Conservation (phyloP, 2,329 filamentous ascomycete genomes). For the Calonectria naviculata region DNA sequence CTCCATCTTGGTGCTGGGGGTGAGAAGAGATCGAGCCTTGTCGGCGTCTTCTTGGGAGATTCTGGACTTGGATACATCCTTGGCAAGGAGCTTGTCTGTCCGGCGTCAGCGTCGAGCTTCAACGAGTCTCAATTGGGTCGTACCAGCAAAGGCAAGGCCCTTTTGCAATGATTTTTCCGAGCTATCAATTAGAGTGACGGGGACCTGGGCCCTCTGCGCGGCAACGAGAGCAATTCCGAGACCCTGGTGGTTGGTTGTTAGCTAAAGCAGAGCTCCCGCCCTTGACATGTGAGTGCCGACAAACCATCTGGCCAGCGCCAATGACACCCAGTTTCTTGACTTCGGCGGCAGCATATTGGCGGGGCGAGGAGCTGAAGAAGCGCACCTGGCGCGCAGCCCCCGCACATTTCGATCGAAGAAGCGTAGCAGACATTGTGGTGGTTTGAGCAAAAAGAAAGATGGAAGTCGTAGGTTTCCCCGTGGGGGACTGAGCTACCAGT, state of each 20-base stretch:
- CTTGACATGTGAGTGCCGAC: conserved; percentile 53
- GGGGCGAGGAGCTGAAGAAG: conserved; percentile 76
- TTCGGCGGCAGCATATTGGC: conserved; percentile 68
- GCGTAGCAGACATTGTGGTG: conserved; percentile 51
- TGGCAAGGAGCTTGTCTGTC: conserved; percentile 89
- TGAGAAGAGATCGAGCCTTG: conserved; percentile 76
- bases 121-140: background rate
- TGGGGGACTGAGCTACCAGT: conserved; percentile 22
- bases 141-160: conserved; percentile 89
- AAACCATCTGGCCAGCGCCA: conserved; percentile 95
- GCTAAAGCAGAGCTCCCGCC: conserved; percentile 2
- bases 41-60: conserved; percentile 86
- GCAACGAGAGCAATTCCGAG: conserved; percentile 96
- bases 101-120: conserved; percentile 10
- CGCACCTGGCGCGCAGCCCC: conserved; percentile 56
- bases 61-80: conserved; percentile 89
- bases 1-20: conserved; percentile 78
- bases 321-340: conserved; percentile 92
- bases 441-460: background rate
- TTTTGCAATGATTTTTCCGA: conserved; percentile 89
- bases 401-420: conserved; percentile 51
- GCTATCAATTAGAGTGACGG: conserved; percentile 87
- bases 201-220: conserved; percentile 83
- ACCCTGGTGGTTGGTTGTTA: conserved; percentile 67
- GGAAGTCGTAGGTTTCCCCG: conserved; percentile 24